Percentiles rank a stretch among this genome's conserved stretches.
Evolutionary conservation across 73 alveolate genomes (phyloP).

Genomic region (Tetrahymena borealis): DNA sequence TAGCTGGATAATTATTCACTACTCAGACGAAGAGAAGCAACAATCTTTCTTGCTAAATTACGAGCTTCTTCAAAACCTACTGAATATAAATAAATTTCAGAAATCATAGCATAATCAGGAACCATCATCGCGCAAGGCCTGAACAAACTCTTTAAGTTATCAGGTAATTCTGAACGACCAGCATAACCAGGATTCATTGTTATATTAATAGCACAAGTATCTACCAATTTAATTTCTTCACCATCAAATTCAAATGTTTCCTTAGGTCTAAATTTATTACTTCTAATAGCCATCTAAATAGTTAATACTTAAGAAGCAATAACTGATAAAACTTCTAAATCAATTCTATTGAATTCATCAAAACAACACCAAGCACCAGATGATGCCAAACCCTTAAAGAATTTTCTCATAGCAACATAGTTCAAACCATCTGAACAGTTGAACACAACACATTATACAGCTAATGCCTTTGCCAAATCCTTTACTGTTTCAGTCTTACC

Average conservation of each 20-base stretch:
- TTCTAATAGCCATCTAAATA: slow-evolving; percentile 83
- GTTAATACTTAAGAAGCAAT: slow-evolving; percentile 95
- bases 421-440: slow-evolving; percentile 98
- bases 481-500: slow-evolving; percentile 91
- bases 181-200: slow-evolving; percentile 99
- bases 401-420: slow-evolving; percentile 96
- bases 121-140: slow-evolving; percentile 99
- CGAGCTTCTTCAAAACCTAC: slow-evolving; percentile 97
- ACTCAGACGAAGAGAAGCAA: slow-evolving; percentile 91
- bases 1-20: slow-evolving; percentile 97
- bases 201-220: slow-evolving; percentile 98
- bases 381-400: slow-evolving; percentile 98
- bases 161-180: slow-evolving; percentile 99
- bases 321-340: slow-evolving; percentile 98
- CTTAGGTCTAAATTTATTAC: slow-evolving; percentile 29
- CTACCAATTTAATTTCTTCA: slow-evolving; percentile 69
- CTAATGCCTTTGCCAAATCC: slow-evolving; percentile 98
- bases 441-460: slow-evolving; percentile 99
- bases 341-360: slow-evolving; percentile 99
- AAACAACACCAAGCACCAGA: slow-evolving; percentile 99
- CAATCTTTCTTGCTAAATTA: slow-evolving; percentile 94
- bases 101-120: slow-evolving; percentile 97
- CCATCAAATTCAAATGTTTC: slow-evolving; percentile 94
- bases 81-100: slow-evolving; percentile 88
- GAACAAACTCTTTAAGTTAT: slow-evolving; percentile 92